These are phyloP conservation scores for Blastobotrys elegans DNA, from an alignment of 1,139 yeast genomes.

Conservation along the genomic window DNA sequence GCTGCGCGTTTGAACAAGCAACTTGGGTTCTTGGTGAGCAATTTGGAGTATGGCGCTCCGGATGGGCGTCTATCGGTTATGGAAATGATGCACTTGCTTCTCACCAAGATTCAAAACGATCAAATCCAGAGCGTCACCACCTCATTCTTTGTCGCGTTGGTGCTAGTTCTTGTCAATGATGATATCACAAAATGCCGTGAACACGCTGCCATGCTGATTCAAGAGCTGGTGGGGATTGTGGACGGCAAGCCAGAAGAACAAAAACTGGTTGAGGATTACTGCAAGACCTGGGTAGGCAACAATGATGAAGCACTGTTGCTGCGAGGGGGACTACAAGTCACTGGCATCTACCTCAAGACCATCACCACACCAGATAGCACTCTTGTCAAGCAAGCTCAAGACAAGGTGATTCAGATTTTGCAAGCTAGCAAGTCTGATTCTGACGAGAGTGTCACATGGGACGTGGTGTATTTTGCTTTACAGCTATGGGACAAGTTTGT, in stretches of 20 bases:
- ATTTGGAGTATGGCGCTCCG: conserved; percentile 78
- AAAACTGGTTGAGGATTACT: conserved; percentile 51
- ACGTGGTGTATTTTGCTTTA: conserved; percentile 63
- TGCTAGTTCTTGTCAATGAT: conserved; percentile 74
- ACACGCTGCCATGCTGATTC: conserved; percentile 65
- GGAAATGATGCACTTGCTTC: conserved; percentile 72
- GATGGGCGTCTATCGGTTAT: conserved; percentile 86
- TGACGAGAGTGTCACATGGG: conserved; percentile 51
- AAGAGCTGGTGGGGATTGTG: conserved; percentile 42
- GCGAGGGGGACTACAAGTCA: conserved; percentile 74
- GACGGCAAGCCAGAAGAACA: conserved; percentile 35
- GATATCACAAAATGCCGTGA: conserved; percentile 79
- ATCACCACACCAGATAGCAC: conserved; percentile 37
- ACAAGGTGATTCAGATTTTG: conserved; percentile 23
- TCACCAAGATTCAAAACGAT: conserved; percentile 61
- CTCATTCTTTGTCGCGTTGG: conserved; percentile 77
- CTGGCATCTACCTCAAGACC: conserved; percentile 55
- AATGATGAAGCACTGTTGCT: conserved; percentile 49
- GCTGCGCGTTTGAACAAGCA: conserved; percentile 79
- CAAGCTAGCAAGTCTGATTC: conserved; percentile 21
- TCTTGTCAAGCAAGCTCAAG: conserved; percentile 23
- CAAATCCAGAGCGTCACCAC: conserved; percentile 57
- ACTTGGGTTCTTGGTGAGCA: conserved; percentile 74
- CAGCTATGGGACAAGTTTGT: conserved; percentile 42
- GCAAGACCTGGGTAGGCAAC: conserved; percentile 64